Evolutionary conservation across 768 basidiomycete species (phyloP), one percentile per base, ranked within the genome.

Genomic region (Coprinopsis strossmayeri): DNA sequence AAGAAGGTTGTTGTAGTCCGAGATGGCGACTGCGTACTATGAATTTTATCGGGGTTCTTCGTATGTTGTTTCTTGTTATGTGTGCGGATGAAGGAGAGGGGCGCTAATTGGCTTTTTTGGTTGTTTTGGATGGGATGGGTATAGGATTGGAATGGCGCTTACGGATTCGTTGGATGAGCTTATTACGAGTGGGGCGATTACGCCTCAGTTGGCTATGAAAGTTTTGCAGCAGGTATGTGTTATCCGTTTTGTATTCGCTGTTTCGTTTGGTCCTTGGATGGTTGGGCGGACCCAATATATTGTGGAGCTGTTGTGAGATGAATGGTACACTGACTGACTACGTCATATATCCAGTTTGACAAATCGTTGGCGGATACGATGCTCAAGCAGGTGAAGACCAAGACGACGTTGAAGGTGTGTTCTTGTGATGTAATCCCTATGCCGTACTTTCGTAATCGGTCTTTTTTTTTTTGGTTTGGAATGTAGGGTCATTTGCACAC

Each of bases 131-230:
- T 27, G 18, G 23, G 21, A 17, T 43, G n/a, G n/a, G 15, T 49
- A 24, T 42, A 98, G 96, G 55, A 91, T 98, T 66, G 96, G 96
- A 45, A 91, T 93, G 79, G 92, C 95, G 45, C 76, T 99, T 45
- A 95, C 94, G 12, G 96, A 99, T 72, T 93, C 95, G 55, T 81
- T 99, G 58, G 96, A 99, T 70, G 95, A 98, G 69, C 80, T 99
- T 56, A 97, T 99, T 59, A 95, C 93, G 39, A 88, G 87, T 61
- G 95, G 95, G 1, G 83, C 90, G 43, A 99, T 99, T 59, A 95
- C 93, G 17, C 95, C 95, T 11, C 95, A 98, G 69, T 67, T 98
- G 57, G 96, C 95, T n/a, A 91, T 97, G 86, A 91, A 95, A 67
- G 91, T 96, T n/a, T 69, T 98, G 50, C 86, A 88, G 62, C 95